Base-by-base conservation (phyloP, 2,329 filamentous ascomycete species). In the Aspergillus transmontanensis region DNA sequence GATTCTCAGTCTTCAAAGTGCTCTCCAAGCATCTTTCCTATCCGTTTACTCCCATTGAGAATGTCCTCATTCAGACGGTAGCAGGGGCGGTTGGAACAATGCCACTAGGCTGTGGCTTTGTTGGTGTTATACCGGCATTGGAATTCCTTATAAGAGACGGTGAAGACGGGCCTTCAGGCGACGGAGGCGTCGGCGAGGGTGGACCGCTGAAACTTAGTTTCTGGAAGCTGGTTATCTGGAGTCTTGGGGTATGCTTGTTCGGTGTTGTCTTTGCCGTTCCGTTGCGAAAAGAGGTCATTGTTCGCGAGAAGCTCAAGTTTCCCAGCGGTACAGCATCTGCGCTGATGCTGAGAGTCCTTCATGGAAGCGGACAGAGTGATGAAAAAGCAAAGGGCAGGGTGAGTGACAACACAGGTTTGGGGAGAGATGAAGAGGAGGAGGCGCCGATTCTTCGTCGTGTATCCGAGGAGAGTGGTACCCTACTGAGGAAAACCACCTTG, bases 201-300 rank as follows among this genome's bases (percentile, higher is more conserved):
- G 93, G 93, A 0, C 92, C 93, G 0, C 78, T 97, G 21, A 82
- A 86, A 59, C 80, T 97, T 51, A 87, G 88, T 41, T 84, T 92
- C 43, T 87, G 88, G 82, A 93, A 93, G 76, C 80, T 97, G 67
- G 88, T 97, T 7, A 77, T 97, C 9, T 99, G 95, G 95, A 91
- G 93, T 30, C 77, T 99, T 59, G 95, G 95, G 0, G 86, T 99
- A 19, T 97, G 94, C 75, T 94, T 98, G 73, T 99, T 99, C 75
- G 95, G 95, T 0, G 95, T 98, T 1, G 90, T 98, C 1, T 98
- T 99, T 80, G 95, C 94, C 0, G 94, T 99, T 16, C 95, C 95
- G 0, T 75, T 98, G 60, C 86, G 95, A 54, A 90, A 89, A 61
- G 93, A 99, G 79, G 94, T 98, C 60, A 96, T 99, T 64, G 92